phyloP scores from a whole-genome alignment of 2,329 filamentous ascomycete genomes.

The Paraphoma chrysanthemicola region DNA sequence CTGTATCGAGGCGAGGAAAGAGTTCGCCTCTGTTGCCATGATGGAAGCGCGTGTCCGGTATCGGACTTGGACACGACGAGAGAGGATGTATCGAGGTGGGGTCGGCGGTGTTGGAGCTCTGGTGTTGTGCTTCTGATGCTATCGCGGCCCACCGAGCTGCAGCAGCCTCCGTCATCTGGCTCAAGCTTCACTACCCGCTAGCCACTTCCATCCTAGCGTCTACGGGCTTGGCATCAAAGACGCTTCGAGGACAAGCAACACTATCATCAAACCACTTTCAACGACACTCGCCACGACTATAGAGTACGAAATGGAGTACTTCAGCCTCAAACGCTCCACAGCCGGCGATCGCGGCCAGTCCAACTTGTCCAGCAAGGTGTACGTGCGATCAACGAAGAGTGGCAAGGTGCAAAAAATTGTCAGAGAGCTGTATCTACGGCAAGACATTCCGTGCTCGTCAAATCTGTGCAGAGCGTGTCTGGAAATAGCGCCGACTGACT shows the following conservation, averaged over 20 bases:
- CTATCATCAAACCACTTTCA: conserved; percentile 6
- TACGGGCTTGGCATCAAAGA: conserved; percentile 36
- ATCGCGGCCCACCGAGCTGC: conserved; percentile 40
- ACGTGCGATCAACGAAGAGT: conserved; percentile 90
- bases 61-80: neutral
- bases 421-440: conserved; percentile 90
- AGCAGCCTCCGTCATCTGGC: conserved; percentile 40
- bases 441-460: conserved; percentile 97
- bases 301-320: conserved; percentile 40
- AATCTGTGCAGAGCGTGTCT: conserved; percentile 82
- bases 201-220: neutral
- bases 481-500: conserved; percentile 77
- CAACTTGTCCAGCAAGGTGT: conserved; percentile 93
- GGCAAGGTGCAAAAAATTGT: conserved; percentile 99
- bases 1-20: conserved; percentile 86
- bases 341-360: conserved; percentile 63
- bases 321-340: conserved; percentile 66
- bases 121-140: conserved; percentile 39
- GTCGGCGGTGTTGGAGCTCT: conserved; percentile 25
- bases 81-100: neutral
- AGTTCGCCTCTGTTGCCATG: conserved; percentile 92
- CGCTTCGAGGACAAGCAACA: conserved; percentile 30
- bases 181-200: conserved; percentile 16
- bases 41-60: conserved; percentile 11
- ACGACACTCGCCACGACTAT: neutral